These are phyloP conservation scores for Grigorovia yakushimaensis DNA, from an alignment of 805 yeast genomes.

Conservation along the genomic window DNA sequence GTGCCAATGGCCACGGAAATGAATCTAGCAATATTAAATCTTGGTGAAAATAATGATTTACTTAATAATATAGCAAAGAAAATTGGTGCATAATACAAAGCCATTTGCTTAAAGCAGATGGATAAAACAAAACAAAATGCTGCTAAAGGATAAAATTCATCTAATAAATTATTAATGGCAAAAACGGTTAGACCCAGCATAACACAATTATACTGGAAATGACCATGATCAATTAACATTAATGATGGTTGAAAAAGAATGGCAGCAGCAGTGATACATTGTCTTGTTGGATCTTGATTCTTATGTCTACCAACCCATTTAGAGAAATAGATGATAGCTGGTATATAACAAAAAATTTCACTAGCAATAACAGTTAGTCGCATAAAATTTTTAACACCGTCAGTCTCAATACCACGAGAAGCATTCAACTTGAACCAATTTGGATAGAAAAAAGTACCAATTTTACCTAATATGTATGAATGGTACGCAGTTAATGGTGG, in stretches of 20 bases:
- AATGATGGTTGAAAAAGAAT: slow-evolving; percentile 80
- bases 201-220: slow-evolving; percentile 88
- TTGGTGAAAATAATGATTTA: slow-evolving; percentile 29
- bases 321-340: slow-evolving; percentile 66
- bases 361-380: slow-evolving; percentile 67
- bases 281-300: slow-evolving; percentile 57
- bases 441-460: slow-evolving; percentile 56
- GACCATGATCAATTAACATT: slow-evolving; percentile 88
- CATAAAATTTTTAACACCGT: slow-evolving; percentile 68
- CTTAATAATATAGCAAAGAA: slow-evolving; percentile 75
- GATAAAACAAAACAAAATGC: slow-evolving; percentile 71
- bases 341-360: slow-evolving; percentile 65
- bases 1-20: slow-evolving; percentile 58
- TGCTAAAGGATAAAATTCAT: slow-evolving; percentile 55
- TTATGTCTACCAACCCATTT: slow-evolving; percentile 58
- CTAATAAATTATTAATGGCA: slow-evolving; percentile 54
- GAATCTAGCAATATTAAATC: slow-evolving; percentile 47
- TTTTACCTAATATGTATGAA: slow-evolving; percentile 64
- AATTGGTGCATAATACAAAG: slow-evolving; percentile 83
- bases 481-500: slow-evolving; percentile 96
- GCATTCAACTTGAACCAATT: slow-evolving; percentile 65
- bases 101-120: slow-evolving; percentile 88
- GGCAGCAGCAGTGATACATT: slow-evolving; percentile 64
- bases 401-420: slow-evolving; percentile 69
- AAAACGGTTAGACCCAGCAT: slow-evolving; percentile 81